A percentile compares a stretch with the other conserved stretches of the same genome.
phyloP scores from a whole-genome alignment of 2,329 filamentous ascomycete genomes.

The Ophiostoma sp. region DNA sequence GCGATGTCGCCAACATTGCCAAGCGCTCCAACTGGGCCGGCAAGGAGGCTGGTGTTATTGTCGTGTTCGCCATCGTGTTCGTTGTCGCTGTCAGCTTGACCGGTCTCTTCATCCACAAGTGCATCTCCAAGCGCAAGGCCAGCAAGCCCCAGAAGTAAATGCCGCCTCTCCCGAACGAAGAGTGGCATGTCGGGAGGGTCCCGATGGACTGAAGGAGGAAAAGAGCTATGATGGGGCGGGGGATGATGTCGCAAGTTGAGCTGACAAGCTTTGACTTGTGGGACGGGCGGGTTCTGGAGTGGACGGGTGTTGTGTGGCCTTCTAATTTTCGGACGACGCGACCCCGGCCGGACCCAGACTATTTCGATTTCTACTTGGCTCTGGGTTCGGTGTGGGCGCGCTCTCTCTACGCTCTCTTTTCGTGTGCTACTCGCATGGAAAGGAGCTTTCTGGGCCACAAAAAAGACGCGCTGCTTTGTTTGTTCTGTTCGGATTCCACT shows the following conservation, averaged over 20 bases:
- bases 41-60: slow-evolving; percentile 53
- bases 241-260: not conserved
- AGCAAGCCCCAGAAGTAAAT: slow-evolving; percentile 24
- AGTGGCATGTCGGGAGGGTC: too few species aligned
- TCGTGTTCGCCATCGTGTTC: slow-evolving; percentile 58
- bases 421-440: not conserved
- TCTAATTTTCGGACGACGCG: slow-evolving; percentile 21
- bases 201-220: not conserved
- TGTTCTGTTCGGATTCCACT: not conserved
- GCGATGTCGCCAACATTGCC: slow-evolving; percentile 39
- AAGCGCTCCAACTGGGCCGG: slow-evolving; percentile 56
- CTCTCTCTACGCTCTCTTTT: slow-evolving; percentile 17
- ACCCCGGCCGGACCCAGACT: not conserved
- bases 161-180: not conserved
- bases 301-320: slow-evolving; percentile 23
- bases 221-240: not conserved
- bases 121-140: slow-evolving; percentile 32
- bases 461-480: slow-evolving; percentile 15
- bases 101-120: slow-evolving; percentile 41
- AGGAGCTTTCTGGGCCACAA: slow-evolving; percentile 18
- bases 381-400: not conserved
- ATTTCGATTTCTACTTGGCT: not conserved
- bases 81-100: slow-evolving; percentile 48
- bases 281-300: not conserved
- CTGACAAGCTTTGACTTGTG: not conserved